A percentile compares a stretch with the other conserved stretches of the same genome.
Evolutionary conservation across 768 basidiomycete genomes (phyloP).

Genomic region (Xerocomus potaroensis): DNA sequence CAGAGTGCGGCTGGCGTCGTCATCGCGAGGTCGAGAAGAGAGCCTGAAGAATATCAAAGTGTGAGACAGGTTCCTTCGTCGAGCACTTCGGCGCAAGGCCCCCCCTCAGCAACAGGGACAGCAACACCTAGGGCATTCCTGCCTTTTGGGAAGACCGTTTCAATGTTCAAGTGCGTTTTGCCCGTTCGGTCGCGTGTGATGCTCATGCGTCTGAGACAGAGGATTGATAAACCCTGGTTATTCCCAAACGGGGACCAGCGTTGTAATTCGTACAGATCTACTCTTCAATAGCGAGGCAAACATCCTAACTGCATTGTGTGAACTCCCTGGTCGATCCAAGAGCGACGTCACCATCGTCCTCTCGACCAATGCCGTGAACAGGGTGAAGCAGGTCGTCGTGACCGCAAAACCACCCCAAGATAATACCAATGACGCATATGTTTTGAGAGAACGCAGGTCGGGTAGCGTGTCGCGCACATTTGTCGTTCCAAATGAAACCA

Average conservation of each 20-base stretch:
- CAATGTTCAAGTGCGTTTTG: slow-evolving; percentile 22
- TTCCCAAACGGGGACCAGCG: slow-evolving; percentile 19
- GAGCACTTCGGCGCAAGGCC: slow-evolving; percentile 7
- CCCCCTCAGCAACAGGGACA: slow-evolving; percentile 2
- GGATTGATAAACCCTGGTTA: slow-evolving; percentile 28
- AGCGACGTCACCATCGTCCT: slow-evolving; percentile 56
- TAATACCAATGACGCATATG: slow-evolving; percentile 39
- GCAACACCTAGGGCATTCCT: slow-evolving; percentile 4
- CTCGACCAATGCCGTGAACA: slow-evolving; percentile 56
- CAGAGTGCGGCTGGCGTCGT: slow-evolving; percentile 25
- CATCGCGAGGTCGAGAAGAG: slow-evolving; percentile 26
- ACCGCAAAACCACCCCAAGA: slow-evolving; percentile 41
- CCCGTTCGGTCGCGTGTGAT: background rate
- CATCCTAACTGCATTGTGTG: slow-evolving; percentile 56
- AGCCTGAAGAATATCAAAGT: slow-evolving; percentile 22
- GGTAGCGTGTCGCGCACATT: slow-evolving; percentile 48
- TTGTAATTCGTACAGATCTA: slow-evolving; percentile 57
- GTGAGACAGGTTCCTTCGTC: slow-evolving; percentile 26
- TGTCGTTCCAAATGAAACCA: slow-evolving; percentile 51
- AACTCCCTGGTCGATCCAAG: slow-evolving; percentile 64
- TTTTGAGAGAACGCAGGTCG: slow-evolving; percentile 52
- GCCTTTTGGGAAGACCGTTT: slow-evolving; percentile 4
- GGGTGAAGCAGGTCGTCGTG: slow-evolving; percentile 58
- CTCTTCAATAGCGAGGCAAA: slow-evolving; percentile 50
- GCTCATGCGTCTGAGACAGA: slow-evolving; percentile 14